Percentiles rank a stretch among this genome's conserved stretches.
Evolutionary conservation across 2,329 filamentous ascomycete species (phyloP).

Genomic region (Xylariaceae sp.): DNA sequence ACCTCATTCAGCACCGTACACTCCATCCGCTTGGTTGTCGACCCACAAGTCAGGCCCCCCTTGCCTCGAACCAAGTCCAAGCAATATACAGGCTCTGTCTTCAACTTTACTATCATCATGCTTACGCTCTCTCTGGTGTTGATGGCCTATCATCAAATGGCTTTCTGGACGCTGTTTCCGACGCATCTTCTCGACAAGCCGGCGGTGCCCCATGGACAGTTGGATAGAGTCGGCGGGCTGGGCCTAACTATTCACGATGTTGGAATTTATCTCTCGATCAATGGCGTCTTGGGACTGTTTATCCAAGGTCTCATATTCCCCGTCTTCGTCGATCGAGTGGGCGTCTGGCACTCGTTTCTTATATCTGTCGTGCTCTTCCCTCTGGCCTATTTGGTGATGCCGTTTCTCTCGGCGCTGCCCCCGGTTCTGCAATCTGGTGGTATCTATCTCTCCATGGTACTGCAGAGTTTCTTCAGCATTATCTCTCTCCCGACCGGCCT

Average conservation of each 20-base stretch:
- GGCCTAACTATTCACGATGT: conserved; percentile 62
- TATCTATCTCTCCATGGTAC: conserved; percentile 59
- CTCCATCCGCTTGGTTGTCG: conserved; percentile 32
- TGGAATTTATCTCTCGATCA: conserved; percentile 62
- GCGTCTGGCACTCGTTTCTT: conserved; percentile 63
- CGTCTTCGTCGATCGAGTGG: conserved; percentile 55
- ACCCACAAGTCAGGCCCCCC: conserved; percentile 7
- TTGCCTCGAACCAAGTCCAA: conserved; percentile 7
- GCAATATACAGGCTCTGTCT: conserved; percentile 27
- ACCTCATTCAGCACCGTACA: conserved; percentile 40
- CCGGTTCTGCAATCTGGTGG: conserved; percentile 48
- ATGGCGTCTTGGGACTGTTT: conserved; percentile 65
- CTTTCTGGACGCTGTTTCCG: conserved; percentile 37
- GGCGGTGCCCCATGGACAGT: conserved; percentile 20
- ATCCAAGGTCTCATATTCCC: conserved; percentile 70
- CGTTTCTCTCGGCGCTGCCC: conserved; percentile 59
- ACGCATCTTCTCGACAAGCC: conserved; percentile 38
- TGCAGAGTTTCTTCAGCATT: conserved; percentile 64
- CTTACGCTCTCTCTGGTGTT: conserved; percentile 36
- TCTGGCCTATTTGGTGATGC: conserved; percentile 61
- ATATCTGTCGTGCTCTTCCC: conserved; percentile 62
- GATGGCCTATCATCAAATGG: conserved; percentile 43
- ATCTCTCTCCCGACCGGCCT: conserved; percentile 63
- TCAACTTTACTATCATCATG: conserved; percentile 39
- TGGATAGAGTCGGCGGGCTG: conserved; percentile 54